Conservation (phyloP, 2,329 filamentous ascomycete species). For the Fusarium sp. region DNA sequence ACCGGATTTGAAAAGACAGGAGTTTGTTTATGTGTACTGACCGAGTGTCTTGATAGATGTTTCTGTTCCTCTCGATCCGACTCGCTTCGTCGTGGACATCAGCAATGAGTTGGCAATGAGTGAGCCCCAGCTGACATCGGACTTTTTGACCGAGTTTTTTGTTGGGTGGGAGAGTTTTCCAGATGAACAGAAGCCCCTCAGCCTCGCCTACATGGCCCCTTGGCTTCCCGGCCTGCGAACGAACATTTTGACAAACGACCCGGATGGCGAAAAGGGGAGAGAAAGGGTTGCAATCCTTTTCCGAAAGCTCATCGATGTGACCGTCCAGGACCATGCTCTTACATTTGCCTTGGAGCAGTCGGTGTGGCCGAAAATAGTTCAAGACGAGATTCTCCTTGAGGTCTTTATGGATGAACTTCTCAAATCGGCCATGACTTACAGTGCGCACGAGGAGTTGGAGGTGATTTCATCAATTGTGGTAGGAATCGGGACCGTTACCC, state of each 20-base stretch:
- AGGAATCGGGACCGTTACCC: conserved; percentile 72
- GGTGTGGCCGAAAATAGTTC: conserved; percentile 73
- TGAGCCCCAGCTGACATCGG: conserved; percentile 74
- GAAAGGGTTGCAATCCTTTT: conserved; percentile 74
- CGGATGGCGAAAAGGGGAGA: conserved; percentile 72
- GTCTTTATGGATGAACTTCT: conserved; percentile 75
- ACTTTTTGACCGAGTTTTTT: conserved; percentile 80
- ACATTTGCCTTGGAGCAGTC: conserved; percentile 71
- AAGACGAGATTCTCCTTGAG: conserved; percentile 73
- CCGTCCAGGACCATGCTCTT: conserved; percentile 69
- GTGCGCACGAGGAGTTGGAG: conserved; percentile 69
- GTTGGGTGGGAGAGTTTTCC: conserved; percentile 78
- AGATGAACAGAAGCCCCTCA: conserved; percentile 73
- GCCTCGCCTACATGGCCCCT: conserved; percentile 76
- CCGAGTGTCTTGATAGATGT: conserved; percentile 59
- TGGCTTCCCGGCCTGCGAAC: conserved; percentile 73
- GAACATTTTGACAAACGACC: conserved; percentile 67
- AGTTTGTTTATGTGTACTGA: background rate
- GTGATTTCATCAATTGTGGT: conserved; percentile 71
- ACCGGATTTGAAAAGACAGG: background rate
- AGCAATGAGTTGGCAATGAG: conserved; percentile 71
- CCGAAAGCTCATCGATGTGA: conserved; percentile 74
- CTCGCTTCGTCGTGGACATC: conserved; percentile 73
- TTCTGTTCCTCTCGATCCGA: conserved; percentile 71
- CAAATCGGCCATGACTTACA: conserved; percentile 69